Evolutionary conservation across 768 basidiomycete genomes (phyloP).

Genomic region (Suillus fuscotomentosus): DNA sequence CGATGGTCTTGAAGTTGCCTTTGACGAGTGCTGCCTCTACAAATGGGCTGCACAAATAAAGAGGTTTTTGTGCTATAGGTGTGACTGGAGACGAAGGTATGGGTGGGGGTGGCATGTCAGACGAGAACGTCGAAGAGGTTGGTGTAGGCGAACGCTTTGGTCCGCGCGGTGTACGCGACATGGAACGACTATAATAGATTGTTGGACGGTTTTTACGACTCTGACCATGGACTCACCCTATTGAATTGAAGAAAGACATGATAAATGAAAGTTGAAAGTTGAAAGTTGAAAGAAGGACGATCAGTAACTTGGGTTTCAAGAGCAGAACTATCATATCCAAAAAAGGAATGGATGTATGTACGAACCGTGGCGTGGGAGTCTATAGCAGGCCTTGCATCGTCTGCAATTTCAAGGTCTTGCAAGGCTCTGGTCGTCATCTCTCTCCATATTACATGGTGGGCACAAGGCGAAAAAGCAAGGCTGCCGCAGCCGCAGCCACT

Average conservation of each 20-base stretch:
- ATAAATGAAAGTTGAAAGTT: background rate
- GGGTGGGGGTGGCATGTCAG: conserved; percentile 42
- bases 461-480: conserved; percentile 66
- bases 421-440: conserved; percentile 26
- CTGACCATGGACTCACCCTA: conserved; percentile 51
- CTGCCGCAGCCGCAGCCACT: conserved; percentile 39
- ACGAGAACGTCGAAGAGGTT: conserved; percentile 59
- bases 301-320: background rate
- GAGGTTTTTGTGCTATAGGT: conserved; percentile 46
- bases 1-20: conserved; percentile 98
- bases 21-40: conserved; percentile 94
- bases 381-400: conserved; percentile 8
- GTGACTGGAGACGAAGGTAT: conserved; percentile 38
- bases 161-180: conserved; percentile 66
- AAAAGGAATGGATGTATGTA: background rate
- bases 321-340: background rate
- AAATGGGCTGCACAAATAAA: conserved; percentile 93
- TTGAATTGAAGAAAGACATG: conserved; percentile 85
- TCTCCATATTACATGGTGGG: conserved; percentile 31
- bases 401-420: background rate
- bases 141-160: conserved; percentile 76
- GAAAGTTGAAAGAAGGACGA: background rate
- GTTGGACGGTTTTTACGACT: conserved; percentile 3
- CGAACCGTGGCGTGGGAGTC: conserved; percentile 19
- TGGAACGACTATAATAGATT: conserved; percentile 54